phyloP scores from a whole-genome alignment of 345 rosid genomes.

The Erodium maritimum region DNA sequence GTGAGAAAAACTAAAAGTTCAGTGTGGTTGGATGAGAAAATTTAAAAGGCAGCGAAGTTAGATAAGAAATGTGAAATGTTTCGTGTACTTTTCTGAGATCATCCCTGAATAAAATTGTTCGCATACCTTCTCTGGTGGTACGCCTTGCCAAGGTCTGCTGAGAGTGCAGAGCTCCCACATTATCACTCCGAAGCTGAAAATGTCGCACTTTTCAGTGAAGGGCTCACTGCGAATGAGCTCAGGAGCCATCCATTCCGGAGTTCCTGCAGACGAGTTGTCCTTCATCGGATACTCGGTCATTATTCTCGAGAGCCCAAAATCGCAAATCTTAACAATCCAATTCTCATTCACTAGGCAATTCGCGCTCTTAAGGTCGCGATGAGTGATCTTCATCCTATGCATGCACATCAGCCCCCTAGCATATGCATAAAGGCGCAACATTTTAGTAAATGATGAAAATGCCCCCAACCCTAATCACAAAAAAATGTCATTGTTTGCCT shows the following conservation, averaged over 20 bases:
- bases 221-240: constrained; percentile 86
- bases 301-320: constrained; percentile 91
- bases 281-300: constrained; percentile 57
- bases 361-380: constrained; percentile 77
- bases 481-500: too few species aligned
- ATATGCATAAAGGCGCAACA: not conserved
- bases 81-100: too few species aligned
- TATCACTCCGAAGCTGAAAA: constrained; percentile 93
- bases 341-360: constrained; percentile 88
- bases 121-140: constrained; percentile 77
- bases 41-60: too few species aligned
- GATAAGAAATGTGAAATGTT: too few species aligned
- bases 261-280: constrained; percentile 85
- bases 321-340: constrained; percentile 81
- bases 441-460: too few species aligned
- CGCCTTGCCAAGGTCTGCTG: constrained; percentile 92
- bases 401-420: constrained; percentile 96
- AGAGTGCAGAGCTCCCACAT: constrained; percentile 98
- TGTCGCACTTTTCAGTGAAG: constrained; percentile 90
- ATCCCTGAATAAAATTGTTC: not conserved
- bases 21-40: too few species aligned
- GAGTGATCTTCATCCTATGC: constrained; percentile 91
- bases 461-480: too few species aligned
- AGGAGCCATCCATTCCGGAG: constrained; percentile 99
- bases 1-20: too few species aligned